Conservation (phyloP, 2,329 filamentous ascomycete species). For the Cladophialophora bantiana region DNA sequence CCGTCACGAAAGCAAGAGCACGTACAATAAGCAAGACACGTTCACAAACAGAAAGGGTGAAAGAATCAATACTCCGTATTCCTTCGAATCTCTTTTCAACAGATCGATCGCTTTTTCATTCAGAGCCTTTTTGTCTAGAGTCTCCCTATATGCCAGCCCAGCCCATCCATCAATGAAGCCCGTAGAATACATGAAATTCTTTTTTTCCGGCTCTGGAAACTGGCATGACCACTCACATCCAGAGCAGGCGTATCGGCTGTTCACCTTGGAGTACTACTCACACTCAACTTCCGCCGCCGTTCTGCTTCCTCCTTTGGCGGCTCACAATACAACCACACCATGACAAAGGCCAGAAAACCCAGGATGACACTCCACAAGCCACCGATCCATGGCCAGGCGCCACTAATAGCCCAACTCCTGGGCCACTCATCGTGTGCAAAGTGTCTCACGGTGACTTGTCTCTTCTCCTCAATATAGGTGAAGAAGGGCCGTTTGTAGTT, state of each 20-base stretch:
- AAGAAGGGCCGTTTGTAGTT: slow-evolving; percentile 97
- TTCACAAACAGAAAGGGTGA: neutral
- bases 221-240: neutral
- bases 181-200: slow-evolving; percentile 1
- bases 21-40: neutral
- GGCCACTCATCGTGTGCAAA: slow-evolving; percentile 98
- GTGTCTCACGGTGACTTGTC: slow-evolving; percentile 91
- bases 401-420: slow-evolving; percentile 85
- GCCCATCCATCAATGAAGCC: slow-evolving; percentile 1
- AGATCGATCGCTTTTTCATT: neutral
- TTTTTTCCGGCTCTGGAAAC: neutral
- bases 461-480: slow-evolving; percentile 89
- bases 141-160: neutral
- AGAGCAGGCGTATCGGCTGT: neutral
- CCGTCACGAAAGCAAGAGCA: neutral
- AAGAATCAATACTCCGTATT: neutral
- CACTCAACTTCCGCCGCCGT: slow-evolving; percentile 32
- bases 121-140: neutral
- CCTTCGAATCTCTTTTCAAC: neutral
- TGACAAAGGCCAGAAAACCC: slow-evolving; percentile 85
- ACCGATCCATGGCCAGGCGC: slow-evolving; percentile 92
- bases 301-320: slow-evolving; percentile 50
- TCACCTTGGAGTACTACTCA: slow-evolving; percentile 25
- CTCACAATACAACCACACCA: slow-evolving; percentile 83
- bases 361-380: slow-evolving; percentile 83